phyloP scores from a whole-genome alignment of 2,329 filamentous ascomycete genomes.

The Didymella sp. region DNA sequence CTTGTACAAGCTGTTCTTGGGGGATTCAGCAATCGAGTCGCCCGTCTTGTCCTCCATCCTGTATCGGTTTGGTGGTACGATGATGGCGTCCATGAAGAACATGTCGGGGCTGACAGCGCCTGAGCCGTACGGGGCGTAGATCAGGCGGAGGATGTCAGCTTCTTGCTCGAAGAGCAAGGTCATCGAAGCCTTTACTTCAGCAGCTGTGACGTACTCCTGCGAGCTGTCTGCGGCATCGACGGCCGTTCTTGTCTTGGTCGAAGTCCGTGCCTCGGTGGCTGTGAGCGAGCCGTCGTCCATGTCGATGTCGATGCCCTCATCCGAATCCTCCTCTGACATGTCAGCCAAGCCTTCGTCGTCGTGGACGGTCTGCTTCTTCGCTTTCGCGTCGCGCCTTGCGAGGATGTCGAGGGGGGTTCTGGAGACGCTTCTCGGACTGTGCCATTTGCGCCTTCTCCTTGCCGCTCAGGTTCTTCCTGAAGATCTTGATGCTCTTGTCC shows the following conservation, averaged over 20 bases:
- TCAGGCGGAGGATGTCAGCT: constrained; percentile 78
- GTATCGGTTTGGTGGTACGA: constrained; percentile 92
- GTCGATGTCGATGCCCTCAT: constrained; percentile 48
- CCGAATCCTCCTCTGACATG: constrained; percentile 56
- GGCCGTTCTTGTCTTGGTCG: constrained; percentile 51
- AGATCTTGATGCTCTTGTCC: constrained; percentile 91
- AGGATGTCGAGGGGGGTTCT: constrained; percentile 72
- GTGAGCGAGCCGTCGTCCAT: constrained; percentile 59
- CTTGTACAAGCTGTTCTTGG: constrained; percentile 89
- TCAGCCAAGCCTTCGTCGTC: constrained; percentile 75
- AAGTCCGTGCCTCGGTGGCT: constrained; percentile 54
- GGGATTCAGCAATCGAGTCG: constrained; percentile 82
- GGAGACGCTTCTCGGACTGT: constrained; percentile 69
- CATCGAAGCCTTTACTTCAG: constrained; percentile 82
- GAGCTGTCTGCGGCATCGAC: constrained; percentile 41
- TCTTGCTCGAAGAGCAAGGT: constrained; percentile 85
- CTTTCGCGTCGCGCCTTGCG: constrained; percentile 55
- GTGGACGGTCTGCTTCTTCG: constrained; percentile 55
- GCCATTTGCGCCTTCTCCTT: constrained; percentile 83
- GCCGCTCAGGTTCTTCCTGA: constrained; percentile 76
- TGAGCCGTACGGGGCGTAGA: constrained; percentile 79
- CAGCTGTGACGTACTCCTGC: constrained; percentile 81
- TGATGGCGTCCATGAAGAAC: constrained; percentile 87
- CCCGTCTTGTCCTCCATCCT: constrained; percentile 86
- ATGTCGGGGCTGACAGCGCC: constrained; percentile 76